Evolutionary conservation across 2,329 filamentous ascomycete genomes (phyloP).

Genomic region (Fusarium armeniacum): DNA sequence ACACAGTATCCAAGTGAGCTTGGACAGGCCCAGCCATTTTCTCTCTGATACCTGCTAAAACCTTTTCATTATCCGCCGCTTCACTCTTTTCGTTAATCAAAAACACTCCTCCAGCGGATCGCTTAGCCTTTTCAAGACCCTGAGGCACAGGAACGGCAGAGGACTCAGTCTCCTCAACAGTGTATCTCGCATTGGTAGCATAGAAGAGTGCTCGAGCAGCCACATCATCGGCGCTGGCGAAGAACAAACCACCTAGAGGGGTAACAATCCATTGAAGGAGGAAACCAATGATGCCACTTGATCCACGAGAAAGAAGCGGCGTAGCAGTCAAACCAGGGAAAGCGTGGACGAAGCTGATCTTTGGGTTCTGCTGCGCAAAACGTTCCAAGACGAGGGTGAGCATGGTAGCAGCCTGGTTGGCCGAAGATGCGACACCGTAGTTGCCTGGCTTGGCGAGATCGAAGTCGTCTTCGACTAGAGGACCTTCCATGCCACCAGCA

Average conservation of each 20-base stretch:
- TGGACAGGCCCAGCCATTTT: constrained; percentile 5
- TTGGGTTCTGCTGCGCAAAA: constrained; percentile 60
- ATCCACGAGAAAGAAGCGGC: constrained; percentile 36
- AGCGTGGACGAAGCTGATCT: constrained; percentile 55
- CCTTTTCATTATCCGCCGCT: constrained; percentile 33
- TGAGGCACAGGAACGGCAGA: constrained; percentile 3
- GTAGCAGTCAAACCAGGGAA: constrained; percentile 52
- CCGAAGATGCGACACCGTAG: constrained; percentile 54
- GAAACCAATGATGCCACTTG: constrained; percentile 34
- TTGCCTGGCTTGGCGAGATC: constrained; percentile 57
- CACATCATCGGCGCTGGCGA: constrained; percentile 39
- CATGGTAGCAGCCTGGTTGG: constrained; percentile 63
- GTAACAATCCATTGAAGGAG: constrained; percentile 37
- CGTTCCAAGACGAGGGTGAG: constrained; percentile 63
- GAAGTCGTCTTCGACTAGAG: constrained; percentile 61
- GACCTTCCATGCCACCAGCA: constrained; percentile 63
- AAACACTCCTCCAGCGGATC: constrained; percentile 30
- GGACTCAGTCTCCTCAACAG: constrained; percentile 9
- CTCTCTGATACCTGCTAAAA: constrained; percentile 17
- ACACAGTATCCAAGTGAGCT: constrained; percentile 14
- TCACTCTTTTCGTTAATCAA: constrained; percentile 36
- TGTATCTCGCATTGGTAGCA: constrained; percentile 44
- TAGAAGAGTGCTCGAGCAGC: constrained; percentile 43
- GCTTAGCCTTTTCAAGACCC: not conserved
- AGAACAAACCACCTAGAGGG: constrained; percentile 23